These are phyloP conservation scores for Dictyostelium citrinum DNA, from an alignment of 78 protist species.

Conservation along the genomic window DNA sequence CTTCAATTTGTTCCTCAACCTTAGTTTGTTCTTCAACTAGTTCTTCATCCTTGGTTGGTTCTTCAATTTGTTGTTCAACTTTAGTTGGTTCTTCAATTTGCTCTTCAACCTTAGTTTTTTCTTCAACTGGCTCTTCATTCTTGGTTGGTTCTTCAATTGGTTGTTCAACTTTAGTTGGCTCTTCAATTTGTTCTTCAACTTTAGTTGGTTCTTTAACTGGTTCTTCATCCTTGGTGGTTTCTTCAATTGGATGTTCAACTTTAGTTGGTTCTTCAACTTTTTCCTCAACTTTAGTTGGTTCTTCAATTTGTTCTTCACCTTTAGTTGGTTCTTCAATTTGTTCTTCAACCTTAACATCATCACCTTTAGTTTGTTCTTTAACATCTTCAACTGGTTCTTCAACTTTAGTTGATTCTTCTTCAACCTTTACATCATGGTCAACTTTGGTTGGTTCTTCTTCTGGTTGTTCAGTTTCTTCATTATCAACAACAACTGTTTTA, in stretches of 20 bases:
- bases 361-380: neutral
- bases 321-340: neutral
- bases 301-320: neutral
- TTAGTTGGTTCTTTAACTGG: neutral
- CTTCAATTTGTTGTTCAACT: no score
- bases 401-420: neutral
- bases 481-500: neutral
- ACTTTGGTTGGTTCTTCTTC: neutral
- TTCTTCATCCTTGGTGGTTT: neutral
- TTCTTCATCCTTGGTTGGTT: no score
- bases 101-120: neutral
- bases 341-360: neutral
- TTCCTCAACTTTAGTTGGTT: neutral
- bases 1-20: neutral
- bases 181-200: neutral
- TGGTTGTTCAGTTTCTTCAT: neutral
- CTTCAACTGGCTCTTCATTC: no score
- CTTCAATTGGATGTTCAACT: neutral
- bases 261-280: conserved; percentile 4
- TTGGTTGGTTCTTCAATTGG: neutral
- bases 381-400: neutral
- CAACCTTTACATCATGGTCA: neutral
- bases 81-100: no score
- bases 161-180: neutral
- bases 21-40: no score